Percentiles rank a stretch among this genome's conserved stretches.
phyloP scores from a whole-genome alignment of 257 asterid species.

The Primulina huaijiensis region DNA sequence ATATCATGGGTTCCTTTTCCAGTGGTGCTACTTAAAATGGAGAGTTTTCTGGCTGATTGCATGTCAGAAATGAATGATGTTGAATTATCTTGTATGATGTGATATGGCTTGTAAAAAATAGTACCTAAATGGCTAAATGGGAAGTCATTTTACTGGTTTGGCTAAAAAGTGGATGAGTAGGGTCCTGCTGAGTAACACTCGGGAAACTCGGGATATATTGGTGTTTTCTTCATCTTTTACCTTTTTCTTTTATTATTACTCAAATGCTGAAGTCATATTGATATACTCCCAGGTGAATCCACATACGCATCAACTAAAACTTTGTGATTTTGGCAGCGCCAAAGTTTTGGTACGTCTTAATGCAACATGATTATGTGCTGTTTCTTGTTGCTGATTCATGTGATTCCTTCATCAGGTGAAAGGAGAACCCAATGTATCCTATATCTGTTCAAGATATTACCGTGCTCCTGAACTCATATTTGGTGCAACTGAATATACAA shows the following conservation, averaged over 20 bases:
- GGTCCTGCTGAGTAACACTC: constrained; percentile 6
- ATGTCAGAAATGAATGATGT: neutral
- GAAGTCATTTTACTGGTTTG: neutral
- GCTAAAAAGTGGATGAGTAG: constrained; percentile 5
- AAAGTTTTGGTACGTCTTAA: constrained; percentile 77
- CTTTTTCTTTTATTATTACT: constrained; percentile 17
- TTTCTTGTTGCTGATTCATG: constrained; percentile 30
- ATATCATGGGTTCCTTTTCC: constrained; percentile 7
- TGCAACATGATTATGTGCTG: constrained; percentile 21
- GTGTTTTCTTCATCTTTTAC: constrained; percentile 13
- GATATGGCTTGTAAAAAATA: neutral
- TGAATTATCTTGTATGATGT: constrained; percentile 2
- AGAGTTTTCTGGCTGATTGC: neutral
- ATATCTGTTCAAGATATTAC: constrained; percentile 93
- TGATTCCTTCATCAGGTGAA: constrained; percentile 60
- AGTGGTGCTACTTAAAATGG: neutral
- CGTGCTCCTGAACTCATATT: constrained; percentile 99
- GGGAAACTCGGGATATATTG: constrained; percentile 9
- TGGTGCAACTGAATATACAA: constrained; percentile 97
- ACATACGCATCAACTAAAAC: constrained; percentile 89
- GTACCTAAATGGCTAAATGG: neutral
- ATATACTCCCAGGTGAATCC: constrained; percentile 81
- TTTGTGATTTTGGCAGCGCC: constrained; percentile 98
- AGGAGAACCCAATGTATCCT: constrained; percentile 97
- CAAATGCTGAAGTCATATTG: constrained; percentile 29